These are phyloP conservation scores for Boletellus sp. DNA, from an alignment of 768 basidiomycete species.

Conservation along the genomic window DNA sequence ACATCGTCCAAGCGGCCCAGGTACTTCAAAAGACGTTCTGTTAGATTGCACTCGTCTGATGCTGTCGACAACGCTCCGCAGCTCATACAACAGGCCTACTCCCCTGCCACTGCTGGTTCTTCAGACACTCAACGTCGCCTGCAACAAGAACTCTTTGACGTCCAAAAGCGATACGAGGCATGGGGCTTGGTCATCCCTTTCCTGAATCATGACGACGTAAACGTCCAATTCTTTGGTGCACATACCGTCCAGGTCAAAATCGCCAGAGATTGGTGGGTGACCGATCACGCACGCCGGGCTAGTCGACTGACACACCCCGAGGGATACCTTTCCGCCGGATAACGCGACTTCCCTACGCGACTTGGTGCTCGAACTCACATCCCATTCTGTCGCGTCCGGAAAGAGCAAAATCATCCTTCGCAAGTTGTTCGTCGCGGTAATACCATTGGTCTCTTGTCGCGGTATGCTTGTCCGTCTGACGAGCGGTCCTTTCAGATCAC, in stretches of 20 bases:
- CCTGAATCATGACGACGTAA: constrained; percentile 64
- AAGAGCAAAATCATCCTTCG: constrained; percentile 71
- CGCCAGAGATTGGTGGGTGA: constrained; percentile 78
- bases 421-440: constrained; percentile 84
- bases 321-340: constrained; percentile 72
- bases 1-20: constrained; percentile 57
- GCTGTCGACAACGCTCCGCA: constrained; percentile 23
- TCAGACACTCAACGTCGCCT: constrained; percentile 59
- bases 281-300: neutral
- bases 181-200: constrained; percentile 84
- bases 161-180: constrained; percentile 72
- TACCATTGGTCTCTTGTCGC: neutral
- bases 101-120: constrained; percentile 46
- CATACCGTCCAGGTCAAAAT: constrained; percentile 95
- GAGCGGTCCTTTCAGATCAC: constrained; percentile 43
- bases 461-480: constrained; percentile 2
- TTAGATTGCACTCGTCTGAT: constrained; percentile 6
- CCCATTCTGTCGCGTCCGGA: constrained; percentile 55
- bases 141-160: constrained; percentile 71
- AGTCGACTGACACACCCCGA: constrained; percentile 27
- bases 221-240: constrained; percentile 93
- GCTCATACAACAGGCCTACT: constrained; percentile 70
- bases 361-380: constrained; percentile 66
- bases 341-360: constrained; percentile 57
- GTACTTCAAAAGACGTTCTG: constrained; percentile 35